Base-by-base conservation (phyloP, 73 alveolate species). In the Loxodes magnus region DNA sequence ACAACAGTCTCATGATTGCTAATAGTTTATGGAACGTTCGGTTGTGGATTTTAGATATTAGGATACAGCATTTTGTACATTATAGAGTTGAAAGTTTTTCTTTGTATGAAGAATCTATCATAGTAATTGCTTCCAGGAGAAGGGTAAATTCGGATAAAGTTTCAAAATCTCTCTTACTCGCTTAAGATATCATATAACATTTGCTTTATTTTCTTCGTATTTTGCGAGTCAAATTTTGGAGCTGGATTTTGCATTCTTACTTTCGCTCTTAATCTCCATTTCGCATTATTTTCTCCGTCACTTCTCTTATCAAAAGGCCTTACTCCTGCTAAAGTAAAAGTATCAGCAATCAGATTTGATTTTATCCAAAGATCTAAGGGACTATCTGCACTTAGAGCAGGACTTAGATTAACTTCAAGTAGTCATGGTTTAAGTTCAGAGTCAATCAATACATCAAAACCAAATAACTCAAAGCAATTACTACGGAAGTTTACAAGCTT, bases 371-470 rank as follows among this genome's bases (percentile, higher is more conserved):
- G 68, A 58, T 87, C 97, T 23, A 87, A 64, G 1, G 94, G 94
- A 1, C 93, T 56, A 25, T 87, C 86, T 12, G 95, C 83, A 31
- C 79, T 82, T 42, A 87, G 76, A 35, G 92, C 55, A 1, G 98
- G 98, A 16, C 82, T 54, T 12, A 84, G 85, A 79, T 91, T 91
- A 20, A 87, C 95, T 61, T 91, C 98, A 16, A 91, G 52, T 2
- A 91, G 64, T 84, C 87, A 87, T 2, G 97, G 95, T 55, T 83
- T 79, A 15, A 76, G 64, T 28, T 77, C 46, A 34, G 54, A 70
- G 71, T 82, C 90, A 4, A 82, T 35, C 17, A 82, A 51, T 10
- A 82, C 78, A 46, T 82, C 95, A 38, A 82, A 72, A 9, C 95
- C 95, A 17, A 82, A 68, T 4, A 77, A 48, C 39, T 77, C 89